These are phyloP conservation scores for Citrullus amarus DNA, from an alignment of 306 rosid genomes.

Conservation along the genomic window DNA sequence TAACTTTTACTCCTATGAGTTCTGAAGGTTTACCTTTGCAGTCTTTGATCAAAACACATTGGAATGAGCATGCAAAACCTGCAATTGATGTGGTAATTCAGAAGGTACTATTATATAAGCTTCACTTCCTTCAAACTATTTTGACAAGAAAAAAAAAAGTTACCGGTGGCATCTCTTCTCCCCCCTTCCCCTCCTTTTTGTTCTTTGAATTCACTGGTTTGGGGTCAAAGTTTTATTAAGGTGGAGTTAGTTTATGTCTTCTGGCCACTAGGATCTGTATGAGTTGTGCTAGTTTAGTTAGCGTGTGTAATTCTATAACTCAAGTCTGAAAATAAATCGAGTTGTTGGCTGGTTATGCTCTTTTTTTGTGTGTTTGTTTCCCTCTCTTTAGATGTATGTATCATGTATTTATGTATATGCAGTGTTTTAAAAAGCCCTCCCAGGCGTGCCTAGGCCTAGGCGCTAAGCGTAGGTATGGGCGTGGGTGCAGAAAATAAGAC, in stretches of 20 bases:
- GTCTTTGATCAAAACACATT: constrained; percentile 38
- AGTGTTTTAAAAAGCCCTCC: too few relatives aligned
- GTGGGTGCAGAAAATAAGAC: too few relatives aligned
- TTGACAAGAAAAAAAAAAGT: background rate
- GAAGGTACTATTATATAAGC: constrained; percentile 39
- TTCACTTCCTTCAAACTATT: background rate
- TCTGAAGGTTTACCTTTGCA: constrained; percentile 23
- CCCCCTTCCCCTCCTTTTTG: background rate
- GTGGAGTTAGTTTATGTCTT: background rate
- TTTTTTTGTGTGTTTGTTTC: background rate
- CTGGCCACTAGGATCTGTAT: background rate
- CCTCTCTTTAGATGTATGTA: background rate
- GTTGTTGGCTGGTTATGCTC: background rate
- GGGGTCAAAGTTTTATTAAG: background rate
- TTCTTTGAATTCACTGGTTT: background rate
- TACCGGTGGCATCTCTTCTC: background rate
- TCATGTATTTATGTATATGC: too few relatives aligned
- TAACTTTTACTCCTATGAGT: constrained; percentile 6
- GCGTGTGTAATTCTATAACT: background rate
- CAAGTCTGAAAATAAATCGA: background rate
- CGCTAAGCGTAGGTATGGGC: too few relatives aligned
- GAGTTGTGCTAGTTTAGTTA: background rate
- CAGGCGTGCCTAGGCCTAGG: too few relatives aligned
- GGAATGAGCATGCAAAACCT: constrained; percentile 82
- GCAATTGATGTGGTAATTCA: constrained; percentile 36